Conservation (phyloP, 163 green algal species). For the Prototheca wickerhamii region DNA sequence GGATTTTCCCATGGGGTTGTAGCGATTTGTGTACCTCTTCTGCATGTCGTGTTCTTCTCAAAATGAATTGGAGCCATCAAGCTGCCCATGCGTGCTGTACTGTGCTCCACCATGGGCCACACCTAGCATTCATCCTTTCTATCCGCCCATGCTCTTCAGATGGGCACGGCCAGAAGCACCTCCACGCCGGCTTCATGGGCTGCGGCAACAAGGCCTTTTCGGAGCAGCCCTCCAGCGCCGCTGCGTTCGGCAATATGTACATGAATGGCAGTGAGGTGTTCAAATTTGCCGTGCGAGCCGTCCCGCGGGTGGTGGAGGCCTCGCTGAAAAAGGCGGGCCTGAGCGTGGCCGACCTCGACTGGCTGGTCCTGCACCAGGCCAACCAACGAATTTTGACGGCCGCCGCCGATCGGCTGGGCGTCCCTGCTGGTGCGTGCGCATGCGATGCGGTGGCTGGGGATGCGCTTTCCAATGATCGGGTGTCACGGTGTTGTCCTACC, state of each 20-base stretch:
- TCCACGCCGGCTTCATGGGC: conserved; percentile 48
- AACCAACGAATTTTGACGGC: conserved; percentile 95
- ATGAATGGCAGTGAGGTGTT: conserved; percentile 98
- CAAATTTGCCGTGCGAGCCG: conserved; percentile 90
- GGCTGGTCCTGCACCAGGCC: conserved; percentile 90
- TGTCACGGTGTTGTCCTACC: conserved; percentile 5
- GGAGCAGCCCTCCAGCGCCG: neutral
- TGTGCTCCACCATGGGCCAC: no score
- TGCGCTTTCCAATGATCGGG: neutral
- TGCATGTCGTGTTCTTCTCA: no score
- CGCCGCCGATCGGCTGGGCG: conserved; percentile 66
- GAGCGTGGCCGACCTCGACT: conserved; percentile 68
- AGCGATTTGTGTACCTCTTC: no score
- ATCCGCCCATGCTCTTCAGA: conserved; percentile 28
- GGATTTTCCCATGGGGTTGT: no score
- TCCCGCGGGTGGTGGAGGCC: conserved; percentile 68
- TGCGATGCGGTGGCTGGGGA: neutral
- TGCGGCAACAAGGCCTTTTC: conserved; percentile 30
- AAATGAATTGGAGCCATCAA: no score
- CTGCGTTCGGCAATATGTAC: conserved; percentile 63
- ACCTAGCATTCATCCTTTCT: no score
- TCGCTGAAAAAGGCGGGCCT: conserved; percentile 69
- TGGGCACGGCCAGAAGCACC: conserved; percentile 63
- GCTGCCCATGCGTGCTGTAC: no score
- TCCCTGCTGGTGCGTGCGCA: conserved; percentile 23